Evolutionary conservation across 2,329 filamentous ascomycete genomes (phyloP).

Genomic region (Paraphaeosphaeria minitans): DNA sequence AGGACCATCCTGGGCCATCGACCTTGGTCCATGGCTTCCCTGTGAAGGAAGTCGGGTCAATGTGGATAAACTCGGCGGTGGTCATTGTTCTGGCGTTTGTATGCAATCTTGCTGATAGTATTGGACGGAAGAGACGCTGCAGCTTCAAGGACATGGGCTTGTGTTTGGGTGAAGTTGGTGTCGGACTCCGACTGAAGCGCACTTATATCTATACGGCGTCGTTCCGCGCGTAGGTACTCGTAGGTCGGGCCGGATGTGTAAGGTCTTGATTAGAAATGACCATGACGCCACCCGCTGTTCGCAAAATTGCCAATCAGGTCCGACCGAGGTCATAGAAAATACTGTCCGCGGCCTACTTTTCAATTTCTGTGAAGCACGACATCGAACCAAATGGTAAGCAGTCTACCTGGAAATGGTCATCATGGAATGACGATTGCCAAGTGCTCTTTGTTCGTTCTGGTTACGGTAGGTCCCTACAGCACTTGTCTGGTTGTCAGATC

Average conservation of each 20-base stretch:
- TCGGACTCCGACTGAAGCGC: not conserved
- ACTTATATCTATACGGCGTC: conserved; percentile 8
- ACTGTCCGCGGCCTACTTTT: not conserved
- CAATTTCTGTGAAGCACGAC: not conserved
- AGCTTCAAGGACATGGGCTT: conserved; percentile 10
- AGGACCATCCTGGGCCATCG: conserved; percentile 63
- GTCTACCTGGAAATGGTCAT: conserved; percentile 2
- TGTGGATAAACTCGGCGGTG: conserved; percentile 64
- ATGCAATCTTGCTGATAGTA: not conserved
- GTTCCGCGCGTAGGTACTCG: conserved; percentile 21
- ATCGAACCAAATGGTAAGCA: not conserved
- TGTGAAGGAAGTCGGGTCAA: conserved; percentile 60
- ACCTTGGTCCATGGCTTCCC: conserved; percentile 69
- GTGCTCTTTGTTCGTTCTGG: not conserved
- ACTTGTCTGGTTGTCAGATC: not conserved
- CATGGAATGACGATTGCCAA: not conserved
- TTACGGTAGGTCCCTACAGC: too few relatives aligned
- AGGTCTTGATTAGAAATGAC: conserved; percentile 18
- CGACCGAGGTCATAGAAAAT: not conserved
- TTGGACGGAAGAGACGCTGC: conserved; percentile 1
- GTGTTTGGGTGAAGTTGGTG: not conserved
- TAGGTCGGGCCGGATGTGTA: conserved; percentile 12
- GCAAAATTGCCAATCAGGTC: conserved; percentile 4
- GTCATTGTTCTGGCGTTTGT: conserved; percentile 54
- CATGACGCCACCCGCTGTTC: conserved; percentile 8